Base-by-base conservation (phyloP, 495 filamentous ascomycete species). In the Lentithecium fluviatile region DNA sequence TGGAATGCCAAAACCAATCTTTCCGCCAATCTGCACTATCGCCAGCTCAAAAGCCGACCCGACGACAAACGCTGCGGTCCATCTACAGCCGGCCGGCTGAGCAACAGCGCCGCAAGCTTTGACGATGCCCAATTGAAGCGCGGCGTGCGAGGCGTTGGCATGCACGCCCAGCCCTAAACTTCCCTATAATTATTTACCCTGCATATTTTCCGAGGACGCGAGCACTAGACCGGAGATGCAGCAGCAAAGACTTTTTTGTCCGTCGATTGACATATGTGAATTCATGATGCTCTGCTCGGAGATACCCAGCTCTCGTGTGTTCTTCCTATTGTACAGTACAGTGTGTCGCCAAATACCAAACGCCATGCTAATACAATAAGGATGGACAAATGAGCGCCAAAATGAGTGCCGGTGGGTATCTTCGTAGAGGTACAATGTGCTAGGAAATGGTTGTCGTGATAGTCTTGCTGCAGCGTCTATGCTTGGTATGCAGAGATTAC, bases 351-450 rank as follows among this genome's bases (percentile, higher is more conserved):
- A 21, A 7, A 11, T 15, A 15, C 20, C 36, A 32, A 52, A 52
- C 38, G 48, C 56, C 36, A 32, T 34, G 56, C 56, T 50, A 25
- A 59, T 38, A 36, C 15, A 11, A n/a, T n/a, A n/a, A n/a, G n/a
- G n/a, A n/a, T n/a, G n/a, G 12, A 13, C 29, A 40, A 40, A 48
- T 43, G 38, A 8, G 21, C 8, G 25, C n/a, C n/a, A n/a, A n/a
- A 62, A 56, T 56, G 52, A 50, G 32, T 46, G 50, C 59, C 55
- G 20, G 36, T 47, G 59, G 59, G 59, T 62, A 62, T 62, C 59
- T 62, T 17, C 46, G 7, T 6, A 20, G 40, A 43, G 42, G 23
- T 62, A 62, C 59, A 60, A 29, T 60, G 26, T 45, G 32, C 15
- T 24, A 29, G n/a, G 29, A 4, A 57, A 55, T 20, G 38, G n/a